These are phyloP conservation scores for Sordariomycetes sp. DNA, from an alignment of 2,329 filamentous ascomycete genomes.

Conservation along the genomic window DNA sequence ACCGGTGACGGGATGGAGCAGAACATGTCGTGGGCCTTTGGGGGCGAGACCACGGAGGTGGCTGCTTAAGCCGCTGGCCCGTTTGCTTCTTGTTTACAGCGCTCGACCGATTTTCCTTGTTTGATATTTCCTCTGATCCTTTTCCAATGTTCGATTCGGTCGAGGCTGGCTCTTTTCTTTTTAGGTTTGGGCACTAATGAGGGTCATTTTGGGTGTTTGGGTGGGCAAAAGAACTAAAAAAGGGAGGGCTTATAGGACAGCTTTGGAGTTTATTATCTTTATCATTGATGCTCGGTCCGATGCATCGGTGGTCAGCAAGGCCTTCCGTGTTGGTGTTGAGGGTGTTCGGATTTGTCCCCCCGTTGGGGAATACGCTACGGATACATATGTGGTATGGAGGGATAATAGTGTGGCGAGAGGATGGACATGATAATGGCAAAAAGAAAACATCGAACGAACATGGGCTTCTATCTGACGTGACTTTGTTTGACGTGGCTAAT, in stretches of 20 bases:
- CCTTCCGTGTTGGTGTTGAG: too few species aligned
- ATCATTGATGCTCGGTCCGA: not conserved
- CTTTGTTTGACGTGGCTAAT: too few species aligned
- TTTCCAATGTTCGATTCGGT: not conserved
- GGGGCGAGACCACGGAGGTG: not conserved
- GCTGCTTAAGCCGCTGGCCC: not conserved
- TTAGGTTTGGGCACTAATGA: not conserved
- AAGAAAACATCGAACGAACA: too few species aligned
- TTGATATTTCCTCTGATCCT: not conserved
- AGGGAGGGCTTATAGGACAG: not conserved
- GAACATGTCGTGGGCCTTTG: constrained; percentile 1
- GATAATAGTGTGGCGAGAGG: too few species aligned
- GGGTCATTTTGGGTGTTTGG: not conserved
- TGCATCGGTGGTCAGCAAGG: too few species aligned
- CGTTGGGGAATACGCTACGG: too few species aligned
- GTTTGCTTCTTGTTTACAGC: not conserved
- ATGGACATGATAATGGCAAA: too few species aligned
- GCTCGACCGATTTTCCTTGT: not conserved
- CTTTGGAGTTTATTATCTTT: not conserved
- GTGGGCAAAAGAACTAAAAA: not conserved
- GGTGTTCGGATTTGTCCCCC: too few species aligned
- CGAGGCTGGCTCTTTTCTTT: not conserved
- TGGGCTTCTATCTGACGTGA: too few species aligned
- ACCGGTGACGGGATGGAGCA: constrained; percentile 7
- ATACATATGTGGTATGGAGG: too few species aligned